phyloP scores from a whole-genome alignment of 495 filamentous ascomycete species.

The Neurospora sp. region DNA sequence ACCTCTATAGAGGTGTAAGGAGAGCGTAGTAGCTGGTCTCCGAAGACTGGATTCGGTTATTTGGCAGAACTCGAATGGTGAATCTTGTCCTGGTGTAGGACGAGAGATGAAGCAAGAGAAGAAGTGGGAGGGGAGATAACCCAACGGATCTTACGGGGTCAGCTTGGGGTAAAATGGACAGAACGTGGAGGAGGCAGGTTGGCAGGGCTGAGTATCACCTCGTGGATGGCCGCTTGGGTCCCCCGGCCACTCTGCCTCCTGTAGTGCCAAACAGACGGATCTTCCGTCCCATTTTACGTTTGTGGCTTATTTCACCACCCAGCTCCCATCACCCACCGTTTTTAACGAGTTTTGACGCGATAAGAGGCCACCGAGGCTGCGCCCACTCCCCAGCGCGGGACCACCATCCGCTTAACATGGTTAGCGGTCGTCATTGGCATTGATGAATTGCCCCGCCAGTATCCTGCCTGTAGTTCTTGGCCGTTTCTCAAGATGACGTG shows the following conservation, averaged over 20 bases:
- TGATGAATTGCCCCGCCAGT: background rate
- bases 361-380: background rate
- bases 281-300: background rate
- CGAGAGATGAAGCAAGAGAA: background rate
- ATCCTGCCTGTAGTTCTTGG: background rate
- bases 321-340: background rate
- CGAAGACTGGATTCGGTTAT: background rate
- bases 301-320: background rate
- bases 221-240: background rate
- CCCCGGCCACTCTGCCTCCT: background rate
- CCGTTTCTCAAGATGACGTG: slow-evolving; percentile 6
- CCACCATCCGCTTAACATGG: background rate
- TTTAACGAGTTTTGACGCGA: background rate
- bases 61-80: background rate
- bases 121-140: background rate
- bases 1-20: background rate
- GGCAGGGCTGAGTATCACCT: background rate
- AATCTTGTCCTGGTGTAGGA: background rate
- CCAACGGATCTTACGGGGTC: slow-evolving; percentile 1
- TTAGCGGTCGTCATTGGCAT: background rate
- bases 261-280: background rate
- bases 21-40: background rate
- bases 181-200: background rate
- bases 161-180: background rate
- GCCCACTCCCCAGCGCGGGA: background rate